These are phyloP conservation scores for Paspalum vaginatum DNA, from an alignment of 176 grass and related monocot genomes.

Conservation along the genomic window DNA sequence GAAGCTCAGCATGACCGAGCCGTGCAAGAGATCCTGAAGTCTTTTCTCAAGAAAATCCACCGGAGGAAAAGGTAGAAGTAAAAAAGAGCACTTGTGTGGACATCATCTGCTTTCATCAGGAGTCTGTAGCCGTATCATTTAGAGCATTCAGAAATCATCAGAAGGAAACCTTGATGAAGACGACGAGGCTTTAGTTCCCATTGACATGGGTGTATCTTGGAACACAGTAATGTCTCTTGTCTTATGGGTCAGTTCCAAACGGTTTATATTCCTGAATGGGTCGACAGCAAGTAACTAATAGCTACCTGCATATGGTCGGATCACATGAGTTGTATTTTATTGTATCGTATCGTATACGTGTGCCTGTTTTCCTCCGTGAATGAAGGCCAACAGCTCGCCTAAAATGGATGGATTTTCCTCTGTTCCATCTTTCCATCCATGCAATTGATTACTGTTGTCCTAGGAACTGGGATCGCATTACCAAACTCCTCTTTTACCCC, in stretches of 20 bases:
- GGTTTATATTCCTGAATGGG: constrained; percentile 12
- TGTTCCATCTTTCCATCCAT: background rate
- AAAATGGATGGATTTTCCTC: constrained; percentile 9
- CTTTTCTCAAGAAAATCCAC: constrained; percentile 46
- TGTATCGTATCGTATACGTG: background rate
- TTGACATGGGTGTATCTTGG: background rate
- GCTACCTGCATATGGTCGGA: background rate
- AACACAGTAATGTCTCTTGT: background rate
- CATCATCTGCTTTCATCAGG: background rate
- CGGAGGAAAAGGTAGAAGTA: constrained; percentile 35
- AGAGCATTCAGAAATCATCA: constrained; percentile 8
- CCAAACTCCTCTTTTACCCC: background rate
- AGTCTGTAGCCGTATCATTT: background rate
- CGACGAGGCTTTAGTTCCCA: constrained; percentile 10
- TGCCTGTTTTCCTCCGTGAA: constrained; percentile 40
- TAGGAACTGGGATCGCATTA: background rate
- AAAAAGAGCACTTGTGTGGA: background rate
- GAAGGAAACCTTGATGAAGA: background rate
- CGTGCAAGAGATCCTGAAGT: constrained; percentile 29
- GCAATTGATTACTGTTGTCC: background rate
- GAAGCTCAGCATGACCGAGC: constrained; percentile 31
- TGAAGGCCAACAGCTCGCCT: background rate
- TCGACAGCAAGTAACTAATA: too few relatives aligned
- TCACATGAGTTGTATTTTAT: background rate
- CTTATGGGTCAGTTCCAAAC: background rate